These are phyloP conservation scores for Tremellales sp. DNA, from an alignment of 1,284 basidiomycete genomes.

Conservation along the genomic window DNA sequence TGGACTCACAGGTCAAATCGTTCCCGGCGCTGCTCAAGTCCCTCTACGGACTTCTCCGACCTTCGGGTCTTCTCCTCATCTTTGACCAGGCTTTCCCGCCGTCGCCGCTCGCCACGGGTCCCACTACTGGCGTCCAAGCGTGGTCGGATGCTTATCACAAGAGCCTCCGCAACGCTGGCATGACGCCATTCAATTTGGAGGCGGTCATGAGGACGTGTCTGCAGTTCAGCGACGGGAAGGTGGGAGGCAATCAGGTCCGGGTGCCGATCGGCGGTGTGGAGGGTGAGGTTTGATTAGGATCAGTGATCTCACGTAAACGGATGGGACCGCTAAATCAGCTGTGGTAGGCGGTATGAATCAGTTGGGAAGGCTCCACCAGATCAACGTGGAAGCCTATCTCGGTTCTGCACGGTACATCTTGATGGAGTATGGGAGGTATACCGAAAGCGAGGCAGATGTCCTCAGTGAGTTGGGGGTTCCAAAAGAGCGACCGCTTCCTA, in stretches of 20 bases:
- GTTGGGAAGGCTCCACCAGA: conserved; percentile 17
- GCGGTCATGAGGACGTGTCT: conserved; percentile 10
- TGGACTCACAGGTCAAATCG: conserved; percentile 6
- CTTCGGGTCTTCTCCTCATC: conserved; percentile 18
- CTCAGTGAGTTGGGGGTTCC: conserved; percentile 13
- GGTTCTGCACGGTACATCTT: conserved; percentile 21
- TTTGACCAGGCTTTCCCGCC: conserved; percentile 17
- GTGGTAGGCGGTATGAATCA: conserved; percentile 21
- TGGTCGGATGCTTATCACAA: conserved; percentile 22
- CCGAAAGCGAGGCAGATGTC: conserved; percentile 22
- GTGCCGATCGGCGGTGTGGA: conserved; percentile 22
- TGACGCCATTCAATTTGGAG: conserved; percentile 19
- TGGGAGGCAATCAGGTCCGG: conserved; percentile 20
- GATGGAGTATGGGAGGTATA: conserved; percentile 17
- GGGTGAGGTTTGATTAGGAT: conserved; percentile 9
- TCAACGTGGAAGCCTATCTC: conserved; percentile 19
- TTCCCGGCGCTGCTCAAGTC: conserved; percentile 6
- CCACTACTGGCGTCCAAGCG: conserved; percentile 10
- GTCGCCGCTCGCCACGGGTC: conserved; percentile 2
- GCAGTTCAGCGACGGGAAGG: conserved; percentile 3
- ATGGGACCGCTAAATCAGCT: background rate
- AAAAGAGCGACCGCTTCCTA: background rate
- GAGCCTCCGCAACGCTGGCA: conserved; percentile 41
- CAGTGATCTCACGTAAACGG: background rate
- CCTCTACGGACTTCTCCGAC: conserved; percentile 10